Conservation (phyloP, 176 grass and related monocot genomes). For the Otatea glauca region DNA sequence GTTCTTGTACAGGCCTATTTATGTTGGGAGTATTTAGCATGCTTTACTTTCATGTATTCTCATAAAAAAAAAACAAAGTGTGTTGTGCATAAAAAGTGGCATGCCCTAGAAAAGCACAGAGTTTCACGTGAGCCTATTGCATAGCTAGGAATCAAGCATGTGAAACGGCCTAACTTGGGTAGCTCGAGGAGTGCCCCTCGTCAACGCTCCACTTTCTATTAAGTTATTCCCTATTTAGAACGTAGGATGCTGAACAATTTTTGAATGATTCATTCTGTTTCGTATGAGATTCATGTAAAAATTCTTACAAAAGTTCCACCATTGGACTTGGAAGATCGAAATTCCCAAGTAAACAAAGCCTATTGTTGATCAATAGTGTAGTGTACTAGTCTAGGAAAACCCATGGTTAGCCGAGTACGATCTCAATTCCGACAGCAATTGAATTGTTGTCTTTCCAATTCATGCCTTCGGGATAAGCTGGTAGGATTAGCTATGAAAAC, state of each 20-base stretch:
- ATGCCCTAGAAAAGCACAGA: neutral
- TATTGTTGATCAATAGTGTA: too few relatives aligned
- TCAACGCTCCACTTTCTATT: neutral
- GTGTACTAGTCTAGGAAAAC: too few relatives aligned
- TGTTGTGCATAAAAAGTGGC: neutral
- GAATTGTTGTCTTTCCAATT: too few relatives aligned
- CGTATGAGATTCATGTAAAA: neutral
- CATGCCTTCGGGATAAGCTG: too few relatives aligned
- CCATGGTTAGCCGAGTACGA: too few relatives aligned
- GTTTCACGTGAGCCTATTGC: neutral
- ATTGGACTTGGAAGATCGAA: neutral
- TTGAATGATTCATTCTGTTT: neutral
- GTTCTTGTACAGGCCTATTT: neutral
- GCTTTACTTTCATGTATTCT: neutral
- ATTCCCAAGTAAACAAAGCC: neutral
- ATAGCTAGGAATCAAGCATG: neutral
- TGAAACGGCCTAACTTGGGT: neutral
- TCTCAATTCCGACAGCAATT: too few relatives aligned
- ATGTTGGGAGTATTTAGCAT: neutral
- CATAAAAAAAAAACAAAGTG: neutral
- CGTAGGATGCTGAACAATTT: neutral
- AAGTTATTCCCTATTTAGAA: neutral
- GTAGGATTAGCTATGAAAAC: too few relatives aligned
- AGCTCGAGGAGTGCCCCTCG: neutral
- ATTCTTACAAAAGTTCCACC: neutral